Conservation (phyloP, 257 asterid species). For the Capsicum rhomboideum region DNA sequence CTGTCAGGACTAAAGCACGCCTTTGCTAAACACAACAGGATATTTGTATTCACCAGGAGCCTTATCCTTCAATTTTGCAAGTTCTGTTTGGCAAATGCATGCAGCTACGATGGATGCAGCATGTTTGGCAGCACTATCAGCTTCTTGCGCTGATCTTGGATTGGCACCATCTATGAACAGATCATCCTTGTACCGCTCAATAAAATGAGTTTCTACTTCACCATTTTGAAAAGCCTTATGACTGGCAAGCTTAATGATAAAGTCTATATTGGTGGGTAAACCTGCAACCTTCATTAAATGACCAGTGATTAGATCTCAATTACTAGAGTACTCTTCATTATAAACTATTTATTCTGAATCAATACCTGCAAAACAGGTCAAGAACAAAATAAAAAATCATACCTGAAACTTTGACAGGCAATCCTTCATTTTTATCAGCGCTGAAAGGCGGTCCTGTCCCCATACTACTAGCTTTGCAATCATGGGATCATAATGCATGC, state of each 20-base stretch:
- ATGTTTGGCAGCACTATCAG: constrained; percentile 32
- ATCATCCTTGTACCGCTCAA: constrained; percentile 70
- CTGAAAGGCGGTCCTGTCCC: constrained; percentile 84
- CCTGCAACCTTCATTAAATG: constrained; percentile 72
- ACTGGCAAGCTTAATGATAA: constrained; percentile 67
- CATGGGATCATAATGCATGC: constrained; percentile 99
- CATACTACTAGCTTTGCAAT: constrained; percentile 97
- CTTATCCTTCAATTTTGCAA: constrained; percentile 26
- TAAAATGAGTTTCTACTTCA: constrained; percentile 93
- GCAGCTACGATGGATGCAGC: constrained; percentile 77
- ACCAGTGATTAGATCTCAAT: background rate
- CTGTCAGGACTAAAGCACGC: background rate
- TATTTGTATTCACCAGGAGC: constrained; percentile 41
- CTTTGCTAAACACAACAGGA: background rate
- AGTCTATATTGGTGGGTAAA: constrained; percentile 93
- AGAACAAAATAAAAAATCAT: background rate
- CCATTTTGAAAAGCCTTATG: constrained; percentile 75
- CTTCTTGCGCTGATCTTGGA: constrained; percentile 34
- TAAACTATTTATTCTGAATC: background rate
- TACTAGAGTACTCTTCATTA: background rate
- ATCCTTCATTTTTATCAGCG: constrained; percentile 81
- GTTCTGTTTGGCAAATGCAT: constrained; percentile 64
- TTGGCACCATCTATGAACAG: constrained; percentile 46
- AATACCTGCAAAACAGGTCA: background rate
- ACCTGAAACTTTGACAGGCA: constrained; percentile 91